These are phyloP conservation scores for Epichloe sylvatica DNA, from an alignment of 2,329 filamentous ascomycete species.

Conservation along the genomic window DNA sequence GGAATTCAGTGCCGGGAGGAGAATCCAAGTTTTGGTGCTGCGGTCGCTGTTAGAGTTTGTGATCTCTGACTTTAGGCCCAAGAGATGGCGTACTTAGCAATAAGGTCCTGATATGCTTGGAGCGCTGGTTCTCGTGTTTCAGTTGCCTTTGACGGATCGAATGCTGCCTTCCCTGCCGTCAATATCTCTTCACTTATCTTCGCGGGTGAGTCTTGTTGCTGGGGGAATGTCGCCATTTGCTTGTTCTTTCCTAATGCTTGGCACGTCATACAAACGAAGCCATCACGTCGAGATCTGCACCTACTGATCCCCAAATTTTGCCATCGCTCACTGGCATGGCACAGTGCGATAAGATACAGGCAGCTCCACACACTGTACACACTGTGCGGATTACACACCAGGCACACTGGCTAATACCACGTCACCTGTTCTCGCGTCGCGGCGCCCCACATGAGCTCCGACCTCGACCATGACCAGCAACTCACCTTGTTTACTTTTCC, in stretches of 20 bases:
- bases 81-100: constrained; percentile 29
- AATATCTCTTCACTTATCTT: constrained; percentile 23
- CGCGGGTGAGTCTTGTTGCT: constrained; percentile 10
- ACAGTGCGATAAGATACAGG: neutral
- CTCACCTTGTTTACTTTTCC: neutral
- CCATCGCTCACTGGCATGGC: neutral
- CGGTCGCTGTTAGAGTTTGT: neutral
- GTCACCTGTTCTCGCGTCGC: constrained; percentile 17
- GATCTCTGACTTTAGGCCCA: too few species aligned
- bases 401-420: too few species aligned
- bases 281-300: neutral
- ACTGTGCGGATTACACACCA: neutral
- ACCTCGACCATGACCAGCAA: neutral
- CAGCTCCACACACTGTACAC: neutral
- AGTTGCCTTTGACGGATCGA: constrained; percentile 27
- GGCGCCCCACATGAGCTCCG: neutral
- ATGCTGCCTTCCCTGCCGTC: constrained; percentile 33
- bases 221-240: constrained; percentile 16
- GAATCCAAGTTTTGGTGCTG: constrained; percentile 30
- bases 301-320: too few species aligned
- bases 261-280: neutral
- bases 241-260: neutral
- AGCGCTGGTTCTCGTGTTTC: constrained; percentile 21
- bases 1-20: constrained; percentile 48
- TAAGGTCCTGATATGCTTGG: constrained; percentile 30